Conservation (phyloP, 768 basidiomycete species). For the Boletus reticulatus region DNA sequence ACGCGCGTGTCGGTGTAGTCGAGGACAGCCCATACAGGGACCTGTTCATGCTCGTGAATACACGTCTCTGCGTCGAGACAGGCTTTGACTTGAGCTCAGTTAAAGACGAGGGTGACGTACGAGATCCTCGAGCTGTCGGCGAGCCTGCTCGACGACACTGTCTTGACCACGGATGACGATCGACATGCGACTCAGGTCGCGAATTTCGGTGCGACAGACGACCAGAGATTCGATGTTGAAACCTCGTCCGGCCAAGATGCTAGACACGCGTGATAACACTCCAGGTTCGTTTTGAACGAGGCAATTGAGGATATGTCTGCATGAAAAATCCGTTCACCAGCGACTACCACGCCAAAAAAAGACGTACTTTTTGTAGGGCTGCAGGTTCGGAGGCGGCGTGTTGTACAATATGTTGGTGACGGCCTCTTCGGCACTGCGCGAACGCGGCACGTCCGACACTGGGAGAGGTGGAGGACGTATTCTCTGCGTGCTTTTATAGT, state of each 20-base stretch:
- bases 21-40: slow-evolving; percentile 98
- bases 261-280: slow-evolving; percentile 97
- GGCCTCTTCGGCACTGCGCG: slow-evolving; percentile 88
- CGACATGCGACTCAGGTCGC: slow-evolving; percentile 96
- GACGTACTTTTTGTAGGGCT: slow-evolving; percentile 85
- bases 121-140: slow-evolving; percentile 93
- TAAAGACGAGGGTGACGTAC: slow-evolving; percentile 46
- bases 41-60: slow-evolving; percentile 44
- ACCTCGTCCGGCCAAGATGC: slow-evolving; percentile 93
- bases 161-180: slow-evolving; percentile 97
- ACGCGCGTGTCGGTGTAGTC: slow-evolving; percentile 94
- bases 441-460: slow-evolving; percentile 77
- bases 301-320: slow-evolving; percentile 93
- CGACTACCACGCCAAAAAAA: not conserved
- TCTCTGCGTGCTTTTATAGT: slow-evolving; percentile 79
- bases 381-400: slow-evolving; percentile 85
- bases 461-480: slow-evolving; percentile 82
- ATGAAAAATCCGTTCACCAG: slow-evolving; percentile 6
- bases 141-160: slow-evolving; percentile 95
- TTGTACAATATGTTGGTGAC: slow-evolving; percentile 98
- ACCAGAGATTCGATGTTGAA: slow-evolving; percentile 99
- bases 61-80: not conserved
- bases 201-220: slow-evolving; percentile 96
- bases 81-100: not conserved
- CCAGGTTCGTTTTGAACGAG: slow-evolving; percentile 99